Conservation (phyloP, 345 rosid genomes). For the Arabis alpina region DNA sequence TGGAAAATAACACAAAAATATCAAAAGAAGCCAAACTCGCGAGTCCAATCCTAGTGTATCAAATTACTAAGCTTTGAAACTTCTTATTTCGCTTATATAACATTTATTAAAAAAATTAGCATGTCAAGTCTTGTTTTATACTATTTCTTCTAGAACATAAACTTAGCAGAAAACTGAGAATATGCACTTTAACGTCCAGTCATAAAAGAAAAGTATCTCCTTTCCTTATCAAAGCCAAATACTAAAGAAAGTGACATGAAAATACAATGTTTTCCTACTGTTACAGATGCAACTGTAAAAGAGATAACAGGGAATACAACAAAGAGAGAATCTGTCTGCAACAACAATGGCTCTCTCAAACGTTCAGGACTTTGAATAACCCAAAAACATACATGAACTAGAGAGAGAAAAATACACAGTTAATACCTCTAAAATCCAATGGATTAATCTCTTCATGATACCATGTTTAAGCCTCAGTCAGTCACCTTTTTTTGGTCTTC, state of each 20-base stretch:
- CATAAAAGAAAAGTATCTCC: background rate
- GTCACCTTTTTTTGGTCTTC: constrained; percentile 57
- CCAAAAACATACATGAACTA: background rate
- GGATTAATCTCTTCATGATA: constrained; percentile 49
- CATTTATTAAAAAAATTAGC: too few relatives aligned
- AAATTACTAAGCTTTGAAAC: too few relatives aligned
- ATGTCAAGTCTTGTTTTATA: too few relatives aligned
- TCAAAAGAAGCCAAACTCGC: too few relatives aligned
- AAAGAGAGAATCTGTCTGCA: constrained; percentile 27
- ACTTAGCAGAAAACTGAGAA: background rate
- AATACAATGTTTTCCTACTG: background rate
- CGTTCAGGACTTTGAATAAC: constrained; percentile 17
- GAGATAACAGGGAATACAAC: constrained; percentile 25
- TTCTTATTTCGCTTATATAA: too few relatives aligned
- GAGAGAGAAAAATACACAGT: background rate
- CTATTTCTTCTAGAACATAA: background rate
- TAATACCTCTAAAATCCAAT: constrained; percentile 29
- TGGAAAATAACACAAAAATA: too few relatives aligned
- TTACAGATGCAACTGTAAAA: background rate
- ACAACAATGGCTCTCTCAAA: constrained; percentile 20
- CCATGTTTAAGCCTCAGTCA: constrained; percentile 19
- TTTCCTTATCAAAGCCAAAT: background rate
- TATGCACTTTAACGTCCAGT: background rate
- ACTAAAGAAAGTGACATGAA: background rate
- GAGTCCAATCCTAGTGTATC: too few relatives aligned